Evolutionary conservation across 75 land plant genomes (phyloP).

Genomic region (Pinus taeda): DNA sequence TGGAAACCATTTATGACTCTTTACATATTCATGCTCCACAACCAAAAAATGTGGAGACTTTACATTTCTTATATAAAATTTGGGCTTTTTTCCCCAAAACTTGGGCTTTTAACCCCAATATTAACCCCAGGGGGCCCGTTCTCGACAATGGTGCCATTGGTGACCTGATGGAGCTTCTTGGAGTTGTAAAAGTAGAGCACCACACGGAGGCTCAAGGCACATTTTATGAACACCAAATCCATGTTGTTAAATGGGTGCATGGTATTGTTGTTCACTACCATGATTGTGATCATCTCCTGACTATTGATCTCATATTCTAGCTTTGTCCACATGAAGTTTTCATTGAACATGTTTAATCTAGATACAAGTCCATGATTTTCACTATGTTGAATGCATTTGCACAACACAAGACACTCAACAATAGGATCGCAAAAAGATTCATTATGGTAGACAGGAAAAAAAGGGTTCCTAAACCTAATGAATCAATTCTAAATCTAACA

Average conservation of each 20-base stretch:
- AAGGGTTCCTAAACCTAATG: no score
- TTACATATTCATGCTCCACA: no score
- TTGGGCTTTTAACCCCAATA: no score
- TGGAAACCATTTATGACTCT: no score
- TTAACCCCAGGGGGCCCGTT: no score
- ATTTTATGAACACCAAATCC: slow-evolving; percentile 34
- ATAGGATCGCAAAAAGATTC: no score
- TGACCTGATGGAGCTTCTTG: slow-evolving; percentile 62
- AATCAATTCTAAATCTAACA: no score
- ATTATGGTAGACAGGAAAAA: no score
- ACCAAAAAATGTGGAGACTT: no score
- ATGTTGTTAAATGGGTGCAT: slow-evolving; percentile 33
- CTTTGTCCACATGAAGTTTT: slow-evolving; percentile 51
- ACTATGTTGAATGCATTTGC: slow-evolving; percentile 43
- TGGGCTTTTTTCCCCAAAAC: no score
- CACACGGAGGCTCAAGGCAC: slow-evolving; percentile 62
- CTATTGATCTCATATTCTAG: slow-evolving; percentile 72
- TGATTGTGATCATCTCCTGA: slow-evolving; percentile 64
- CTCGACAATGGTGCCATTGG: slow-evolving; percentile 55
- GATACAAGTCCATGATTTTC: slow-evolving; percentile 27
- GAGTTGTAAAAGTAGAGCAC: slow-evolving; percentile 68
- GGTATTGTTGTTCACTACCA: slow-evolving; percentile 52
- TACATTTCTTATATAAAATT: no score
- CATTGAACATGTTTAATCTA: slow-evolving; percentile 55
- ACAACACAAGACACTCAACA: no score